Evolutionary conservation across 1,139 yeast genomes (phyloP), one percentile per base, ranked within the genome.

Genomic region (Saccharomyces hybrid): DNA sequence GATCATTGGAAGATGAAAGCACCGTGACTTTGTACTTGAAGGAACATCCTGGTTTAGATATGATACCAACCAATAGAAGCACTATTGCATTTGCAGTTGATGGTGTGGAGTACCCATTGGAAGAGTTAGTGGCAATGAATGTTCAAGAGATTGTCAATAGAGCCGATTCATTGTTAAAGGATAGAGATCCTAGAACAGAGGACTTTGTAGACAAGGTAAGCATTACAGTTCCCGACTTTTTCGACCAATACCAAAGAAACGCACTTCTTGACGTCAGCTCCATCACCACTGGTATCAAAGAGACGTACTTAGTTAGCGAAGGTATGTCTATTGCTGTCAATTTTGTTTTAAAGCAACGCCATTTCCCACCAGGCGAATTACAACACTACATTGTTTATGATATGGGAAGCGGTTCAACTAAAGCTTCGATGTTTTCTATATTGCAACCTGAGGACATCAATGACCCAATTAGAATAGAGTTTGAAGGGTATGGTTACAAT

Each of bases 321-420:
- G 98, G 97, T 16, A 75, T 89, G 16, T 91, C 98, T 1, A 93
- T 89, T 24, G 97, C 96, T 0, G 74, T 88, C 51, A 89, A 90
- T 67, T 90, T 82, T 68, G 81, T 79, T 1, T 62, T 73, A n/a
- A 73, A 70, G 49, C 61, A 60, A 24, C 55, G 64, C 27, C 61
- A 65, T 48, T 67, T 72, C 53, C 76, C 76, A 16, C 71, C 77
- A 38, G 77, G 75, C 3, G 70, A 69, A 12, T 74, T 76, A 52
- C 82, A 84, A 62, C 80, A 84, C 64, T 88, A 87, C 65, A 69
- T 90, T 53, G 79, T 95, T 32, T 89, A 84, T 69, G 99, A 93
- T 69, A 81, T 87, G 79, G 99, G 99, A 52, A 95, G 97, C 2
- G 96, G 96, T 1, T 84, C 95, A 0, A 87, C 96, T 0, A 82